Evolutionary conservation across 176 grass and related monocot genomes (phyloP).

Genomic region (Paspalum vaginatum): DNA sequence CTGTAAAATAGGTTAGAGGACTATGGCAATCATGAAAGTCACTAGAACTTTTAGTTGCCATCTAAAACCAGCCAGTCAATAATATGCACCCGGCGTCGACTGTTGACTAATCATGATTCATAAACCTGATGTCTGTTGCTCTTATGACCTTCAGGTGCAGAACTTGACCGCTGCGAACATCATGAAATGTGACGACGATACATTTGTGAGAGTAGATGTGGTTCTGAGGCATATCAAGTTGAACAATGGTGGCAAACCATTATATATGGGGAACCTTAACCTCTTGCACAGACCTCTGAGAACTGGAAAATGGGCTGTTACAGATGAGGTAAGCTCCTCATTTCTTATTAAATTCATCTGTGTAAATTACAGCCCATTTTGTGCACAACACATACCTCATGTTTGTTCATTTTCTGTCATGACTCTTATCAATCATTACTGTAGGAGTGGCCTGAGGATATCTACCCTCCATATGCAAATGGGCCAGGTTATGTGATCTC

Average conservation of each 20-base stretch:
- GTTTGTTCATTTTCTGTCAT: slow-evolving; percentile 1
- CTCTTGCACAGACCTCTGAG: slow-evolving; percentile 93
- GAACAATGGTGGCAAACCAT: slow-evolving; percentile 49
- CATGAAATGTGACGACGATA: slow-evolving; percentile 97
- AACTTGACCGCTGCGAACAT: slow-evolving; percentile 78
- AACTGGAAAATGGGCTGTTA: slow-evolving; percentile 92
- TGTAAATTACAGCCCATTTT: background rate
- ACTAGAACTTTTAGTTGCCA: slow-evolving; percentile 6
- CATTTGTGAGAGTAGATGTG: slow-evolving; percentile 88
- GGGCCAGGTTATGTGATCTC: slow-evolving; percentile 95
- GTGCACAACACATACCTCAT: background rate
- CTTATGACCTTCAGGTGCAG: slow-evolving; percentile 61
- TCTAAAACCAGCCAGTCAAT: slow-evolving; percentile 1
- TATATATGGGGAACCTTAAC: slow-evolving; percentile 97
- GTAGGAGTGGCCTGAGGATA: slow-evolving; percentile 94
- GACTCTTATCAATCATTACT: slow-evolving; percentile 32
- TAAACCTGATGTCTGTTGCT: slow-evolving; percentile 26
- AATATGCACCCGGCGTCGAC: slow-evolving; percentile 1
- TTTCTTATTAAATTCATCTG: slow-evolving; percentile 12
- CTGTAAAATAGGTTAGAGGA: slow-evolving; percentile 7
- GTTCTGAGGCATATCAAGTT: slow-evolving; percentile 76
- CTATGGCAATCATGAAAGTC: slow-evolving; percentile 14
- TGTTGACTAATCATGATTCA: slow-evolving; percentile 37
- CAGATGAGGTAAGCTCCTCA: slow-evolving; percentile 64
- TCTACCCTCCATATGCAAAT: slow-evolving; percentile 96